Evolutionary conservation across 768 basidiomycete species (phyloP).

Genomic region (Omphalotus guepiniiformis): DNA sequence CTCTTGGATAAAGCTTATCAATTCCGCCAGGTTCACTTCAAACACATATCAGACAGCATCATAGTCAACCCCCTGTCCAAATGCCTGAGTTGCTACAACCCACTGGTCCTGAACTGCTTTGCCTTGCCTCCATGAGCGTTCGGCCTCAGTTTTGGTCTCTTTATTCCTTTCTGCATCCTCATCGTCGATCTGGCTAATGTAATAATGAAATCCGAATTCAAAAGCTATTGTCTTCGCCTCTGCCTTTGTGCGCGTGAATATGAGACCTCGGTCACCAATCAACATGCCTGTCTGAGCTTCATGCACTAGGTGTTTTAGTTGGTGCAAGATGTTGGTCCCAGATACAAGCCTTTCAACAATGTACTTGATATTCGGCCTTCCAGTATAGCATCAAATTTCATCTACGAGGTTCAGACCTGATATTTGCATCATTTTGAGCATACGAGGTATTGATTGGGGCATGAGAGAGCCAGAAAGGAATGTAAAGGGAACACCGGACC

Average conservation of each 20-base stretch:
- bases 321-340: neutral
- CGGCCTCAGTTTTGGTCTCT: too few relatives aligned
- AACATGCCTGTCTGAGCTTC: neutral
- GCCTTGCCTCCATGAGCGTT: neutral
- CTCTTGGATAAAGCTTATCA: neutral
- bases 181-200: neutral
- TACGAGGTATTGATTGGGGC: neutral
- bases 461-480: neutral
- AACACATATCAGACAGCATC: neutral
- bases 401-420: neutral
- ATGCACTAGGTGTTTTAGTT: neutral
- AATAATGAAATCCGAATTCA: too few relatives aligned
- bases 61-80: neutral
- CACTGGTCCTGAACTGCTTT: neutral
- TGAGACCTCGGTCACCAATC: neutral
- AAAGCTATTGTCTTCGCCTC: neutral
- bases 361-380: neutral
- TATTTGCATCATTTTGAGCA: neutral
- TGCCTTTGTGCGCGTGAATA: neutral
- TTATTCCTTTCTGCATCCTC: too few relatives aligned
- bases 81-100: neutral
- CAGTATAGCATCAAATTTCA: slow-evolving; percentile 1
- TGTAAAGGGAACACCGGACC: neutral
- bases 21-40: neutral
- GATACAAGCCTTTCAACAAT: neutral